phyloP scores from a whole-genome alignment of 257 asterid genomes.

The Lithospermum erythrorhizon region DNA sequence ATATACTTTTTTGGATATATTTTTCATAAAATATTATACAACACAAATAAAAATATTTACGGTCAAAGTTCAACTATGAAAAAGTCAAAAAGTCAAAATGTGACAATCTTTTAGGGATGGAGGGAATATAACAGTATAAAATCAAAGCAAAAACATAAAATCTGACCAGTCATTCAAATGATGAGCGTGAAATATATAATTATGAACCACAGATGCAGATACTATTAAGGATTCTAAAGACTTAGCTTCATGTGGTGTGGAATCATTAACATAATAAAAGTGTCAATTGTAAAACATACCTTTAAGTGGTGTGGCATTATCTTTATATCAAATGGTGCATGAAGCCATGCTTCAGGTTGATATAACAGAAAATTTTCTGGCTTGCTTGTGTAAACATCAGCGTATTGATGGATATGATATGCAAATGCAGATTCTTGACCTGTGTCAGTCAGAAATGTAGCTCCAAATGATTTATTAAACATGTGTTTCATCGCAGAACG shows the following conservation, averaged over 20 bases:
- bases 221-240: conserved; percentile 1
- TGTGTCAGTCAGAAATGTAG: conserved; percentile 82
- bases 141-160: background rate
- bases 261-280: conserved; percentile 40
- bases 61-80: too few relatives aligned
- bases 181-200: background rate
- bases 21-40: too few relatives aligned
- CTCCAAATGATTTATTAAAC: conserved; percentile 88
- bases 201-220: background rate
- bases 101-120: too few relatives aligned
- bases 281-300: conserved; percentile 32
- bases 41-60: too few relatives aligned
- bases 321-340: conserved; percentile 82
- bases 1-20: too few relatives aligned
- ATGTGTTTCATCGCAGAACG: conserved; percentile 64
- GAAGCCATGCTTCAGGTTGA: conserved; percentile 93
- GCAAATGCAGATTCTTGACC: conserved; percentile 95
- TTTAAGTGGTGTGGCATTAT: conserved; percentile 96
- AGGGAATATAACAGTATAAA: too few relatives aligned
- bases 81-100: too few relatives aligned
- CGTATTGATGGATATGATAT: conserved; percentile 86
- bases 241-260: conserved; percentile 93
- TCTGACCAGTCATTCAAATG: background rate
- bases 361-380: conserved; percentile 85
- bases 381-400: conserved; percentile 92